Evolutionary conservation across 1,284 basidiomycete genomes (phyloP).

Genomic region (Vanrija sp.): DNA sequence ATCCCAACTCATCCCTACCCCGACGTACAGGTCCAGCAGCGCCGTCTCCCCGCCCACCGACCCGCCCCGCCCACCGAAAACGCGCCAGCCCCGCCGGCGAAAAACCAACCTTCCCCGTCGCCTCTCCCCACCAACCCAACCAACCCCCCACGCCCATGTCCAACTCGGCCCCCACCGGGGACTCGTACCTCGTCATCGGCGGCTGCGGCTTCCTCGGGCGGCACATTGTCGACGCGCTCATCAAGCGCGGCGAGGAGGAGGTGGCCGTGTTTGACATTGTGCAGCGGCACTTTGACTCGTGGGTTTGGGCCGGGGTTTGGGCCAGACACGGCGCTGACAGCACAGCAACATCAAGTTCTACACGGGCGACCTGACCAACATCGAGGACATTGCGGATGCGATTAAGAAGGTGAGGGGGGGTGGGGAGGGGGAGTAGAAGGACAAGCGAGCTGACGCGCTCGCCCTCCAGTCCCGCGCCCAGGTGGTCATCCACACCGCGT

Average conservation of each 20-base stretch:
- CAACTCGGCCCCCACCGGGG: conserved; percentile 21
- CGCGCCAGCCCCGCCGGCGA: not conserved
- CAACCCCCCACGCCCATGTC: conserved; percentile 4
- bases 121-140: not conserved
- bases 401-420: conserved; percentile 73
- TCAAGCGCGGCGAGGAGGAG: conserved; percentile 66
- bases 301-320: conserved; percentile 14
- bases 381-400: conserved; percentile 66
- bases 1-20: no score
- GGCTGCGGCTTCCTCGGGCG: conserved; percentile 89
- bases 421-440: conserved; percentile 6
- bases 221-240: conserved; percentile 78
- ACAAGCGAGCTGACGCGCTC: not conserved
- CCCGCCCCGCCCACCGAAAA: no score
- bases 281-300: conserved; percentile 67
- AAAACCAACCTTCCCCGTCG: no score
- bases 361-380: conserved; percentile 77
- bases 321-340: not conserved
- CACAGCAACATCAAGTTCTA: conserved; percentile 71
- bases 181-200: conserved; percentile 68
- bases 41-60: no score
- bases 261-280: conserved; percentile 86
- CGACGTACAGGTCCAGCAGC: no score
- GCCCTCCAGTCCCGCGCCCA: conserved; percentile 66
- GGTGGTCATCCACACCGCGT: conserved; percentile 93